Percentiles rank a stretch among this genome's conserved stretches.
Evolutionary conservation across 805 yeast genomes (phyloP).

Genomic region (Cyberlindnera sargentensis): DNA sequence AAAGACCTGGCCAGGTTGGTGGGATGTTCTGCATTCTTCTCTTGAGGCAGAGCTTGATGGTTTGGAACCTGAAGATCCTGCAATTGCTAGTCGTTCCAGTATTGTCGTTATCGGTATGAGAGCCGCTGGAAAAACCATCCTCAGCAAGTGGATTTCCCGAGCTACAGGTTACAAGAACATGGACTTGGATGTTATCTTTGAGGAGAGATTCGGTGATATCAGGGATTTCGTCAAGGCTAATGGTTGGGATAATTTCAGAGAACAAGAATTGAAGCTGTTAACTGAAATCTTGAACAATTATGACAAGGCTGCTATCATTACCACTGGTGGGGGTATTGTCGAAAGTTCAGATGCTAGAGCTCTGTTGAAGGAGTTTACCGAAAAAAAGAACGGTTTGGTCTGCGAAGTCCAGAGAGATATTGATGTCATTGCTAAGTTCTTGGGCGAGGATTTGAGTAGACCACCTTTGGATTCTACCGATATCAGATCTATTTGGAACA

Average conservation of each 20-base stretch:
- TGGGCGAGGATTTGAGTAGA: constrained; percentile 71
- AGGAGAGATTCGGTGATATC: constrained; percentile 44
- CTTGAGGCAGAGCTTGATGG: constrained; percentile 69
- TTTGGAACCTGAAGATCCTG: constrained; percentile 39
- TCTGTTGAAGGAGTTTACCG: constrained; percentile 45
- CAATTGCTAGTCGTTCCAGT: constrained; percentile 34
- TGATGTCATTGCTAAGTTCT: constrained; percentile 67
- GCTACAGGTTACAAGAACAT: constrained; percentile 58
- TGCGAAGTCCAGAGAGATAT: constrained; percentile 87
- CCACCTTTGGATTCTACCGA: constrained; percentile 78
- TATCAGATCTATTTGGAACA: constrained; percentile 73
- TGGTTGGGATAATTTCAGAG: constrained; percentile 89
- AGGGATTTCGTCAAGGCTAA: constrained; percentile 50
- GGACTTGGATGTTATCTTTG: constrained; percentile 75
- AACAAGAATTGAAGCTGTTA: constrained; percentile 52
- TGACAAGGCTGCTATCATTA: constrained; percentile 51
- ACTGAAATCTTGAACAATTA: constrained; percentile 36
- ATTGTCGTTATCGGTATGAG: constrained; percentile 92
- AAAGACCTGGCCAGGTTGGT: constrained; percentile 99
- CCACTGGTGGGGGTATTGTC: constrained; percentile 97
- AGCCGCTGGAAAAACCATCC: constrained; percentile 92
- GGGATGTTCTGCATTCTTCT: constrained; percentile 79
- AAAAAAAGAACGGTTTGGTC: constrained; percentile 54
- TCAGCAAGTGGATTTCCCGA: constrained; percentile 72
- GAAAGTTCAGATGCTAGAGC: constrained; percentile 67